A percentile compares a stretch with the other conserved stretches of the same genome.
Conservation (phyloP, 108 stramenopile species). For the Mayamaea pseudoterrestris region DNA sequence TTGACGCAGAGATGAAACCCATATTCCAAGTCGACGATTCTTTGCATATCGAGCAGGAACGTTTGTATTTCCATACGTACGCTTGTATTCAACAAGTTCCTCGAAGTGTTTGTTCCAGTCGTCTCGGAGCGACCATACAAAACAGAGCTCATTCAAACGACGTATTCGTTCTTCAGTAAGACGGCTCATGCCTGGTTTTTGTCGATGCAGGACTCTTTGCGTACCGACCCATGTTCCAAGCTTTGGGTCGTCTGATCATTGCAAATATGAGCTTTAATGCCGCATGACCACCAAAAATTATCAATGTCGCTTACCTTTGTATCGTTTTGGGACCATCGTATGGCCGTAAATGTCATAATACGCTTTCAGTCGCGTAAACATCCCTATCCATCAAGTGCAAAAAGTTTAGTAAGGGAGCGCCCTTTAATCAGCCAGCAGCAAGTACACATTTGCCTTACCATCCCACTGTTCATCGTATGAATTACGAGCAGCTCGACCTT, state of each 20-base stretch:
- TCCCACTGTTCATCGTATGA: slow-evolving; percentile 50
- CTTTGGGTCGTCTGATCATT: slow-evolving; percentile 17
- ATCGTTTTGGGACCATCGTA: slow-evolving; percentile 48
- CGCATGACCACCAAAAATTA: not conserved
- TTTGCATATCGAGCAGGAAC: slow-evolving; percentile 56
- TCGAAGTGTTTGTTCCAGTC: slow-evolving; percentile 48
- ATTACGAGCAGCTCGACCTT: slow-evolving; percentile 19
- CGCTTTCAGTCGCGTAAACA: slow-evolving; percentile 19
- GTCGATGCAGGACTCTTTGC: slow-evolving; percentile 26
- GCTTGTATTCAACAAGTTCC: slow-evolving; percentile 19
- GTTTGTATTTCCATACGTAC: slow-evolving; percentile 51
- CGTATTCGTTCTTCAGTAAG: slow-evolving; percentile 45
- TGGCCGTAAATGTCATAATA: slow-evolving; percentile 23
- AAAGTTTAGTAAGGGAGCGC: too few species aligned
- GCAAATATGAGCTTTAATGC: not conserved
- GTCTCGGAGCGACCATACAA: slow-evolving; percentile 58
- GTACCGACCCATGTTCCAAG: slow-evolving; percentile 32
- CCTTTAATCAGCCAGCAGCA: too few species aligned
- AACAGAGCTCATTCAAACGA: slow-evolving; percentile 45
- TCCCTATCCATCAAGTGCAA: too few species aligned
- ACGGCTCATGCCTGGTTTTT: slow-evolving; percentile 24
- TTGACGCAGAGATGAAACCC: slow-evolving; percentile 56
- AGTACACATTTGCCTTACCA: too few species aligned
- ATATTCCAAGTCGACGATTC: slow-evolving; percentile 64
- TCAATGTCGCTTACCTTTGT: too few species aligned